These are phyloP conservation scores for Colletotrichum tropicicola DNA, from an alignment of 2,329 filamentous ascomycete genomes.

Conservation along the genomic window DNA sequence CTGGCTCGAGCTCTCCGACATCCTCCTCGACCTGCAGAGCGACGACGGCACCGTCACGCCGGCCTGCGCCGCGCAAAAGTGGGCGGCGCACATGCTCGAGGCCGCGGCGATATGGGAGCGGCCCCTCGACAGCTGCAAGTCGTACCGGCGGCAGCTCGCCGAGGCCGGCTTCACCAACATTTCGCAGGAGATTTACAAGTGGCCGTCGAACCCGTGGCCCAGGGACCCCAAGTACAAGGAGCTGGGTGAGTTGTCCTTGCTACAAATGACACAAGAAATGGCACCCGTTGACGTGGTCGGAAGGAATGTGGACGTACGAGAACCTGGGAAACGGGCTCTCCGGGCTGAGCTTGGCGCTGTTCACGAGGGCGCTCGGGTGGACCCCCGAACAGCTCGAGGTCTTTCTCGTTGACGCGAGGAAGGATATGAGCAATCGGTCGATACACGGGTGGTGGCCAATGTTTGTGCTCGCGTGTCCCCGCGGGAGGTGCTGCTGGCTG, in stretches of 20 bases:
- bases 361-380: conserved; percentile 45
- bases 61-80: conserved; percentile 40
- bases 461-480: conserved; percentile 34
- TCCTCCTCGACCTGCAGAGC: conserved; percentile 46
- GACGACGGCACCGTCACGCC: conserved; percentile 49
- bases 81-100: conserved; percentile 41
- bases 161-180: conserved; percentile 64
- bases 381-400: conserved; percentile 42
- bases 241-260: conserved; percentile 45
- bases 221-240: conserved; percentile 60
- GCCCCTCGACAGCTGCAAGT: conserved; percentile 37
- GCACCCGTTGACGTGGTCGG: too few relatives aligned
- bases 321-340: conserved; percentile 44
- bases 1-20: conserved; percentile 54
- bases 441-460: conserved; percentile 50
- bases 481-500: neutral
- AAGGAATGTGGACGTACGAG: conserved; percentile 39
- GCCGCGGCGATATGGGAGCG: conserved; percentile 40
- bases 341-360: conserved; percentile 46
- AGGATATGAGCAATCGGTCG: conserved; percentile 40
- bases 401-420: conserved; percentile 43
- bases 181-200: conserved; percentile 54
- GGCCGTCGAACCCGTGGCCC: conserved; percentile 62
- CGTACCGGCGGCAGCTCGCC: conserved; percentile 49
- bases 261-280: neutral